These are phyloP conservation scores for Oryza glumipatula DNA, from an alignment of 176 grass and related monocot species.

Conservation along the genomic window DNA sequence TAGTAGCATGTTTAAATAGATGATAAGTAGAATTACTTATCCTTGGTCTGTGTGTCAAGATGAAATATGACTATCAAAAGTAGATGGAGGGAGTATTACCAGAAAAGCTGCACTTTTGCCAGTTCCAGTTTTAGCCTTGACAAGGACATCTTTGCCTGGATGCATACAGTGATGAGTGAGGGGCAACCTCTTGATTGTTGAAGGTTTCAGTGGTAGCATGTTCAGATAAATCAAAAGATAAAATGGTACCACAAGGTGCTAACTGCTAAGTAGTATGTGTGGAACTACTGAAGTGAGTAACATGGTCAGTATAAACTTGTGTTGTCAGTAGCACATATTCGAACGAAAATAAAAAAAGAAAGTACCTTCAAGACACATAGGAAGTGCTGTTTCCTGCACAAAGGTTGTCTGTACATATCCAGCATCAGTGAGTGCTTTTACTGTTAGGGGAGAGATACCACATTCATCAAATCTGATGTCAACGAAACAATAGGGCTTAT, in stretches of 20 bases:
- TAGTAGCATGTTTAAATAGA: no score
- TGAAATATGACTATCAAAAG: no score
- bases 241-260: background rate
- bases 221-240: conserved; percentile 21
- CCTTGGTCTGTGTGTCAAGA: no score
- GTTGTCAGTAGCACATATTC: background rate
- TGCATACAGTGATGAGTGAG: background rate
- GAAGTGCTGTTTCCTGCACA: conserved; percentile 88
- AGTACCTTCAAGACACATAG: conserved; percentile 82
- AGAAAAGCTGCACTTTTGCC: conserved; percentile 95
- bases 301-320: background rate
- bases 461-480: conserved; percentile 50
- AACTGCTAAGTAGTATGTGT: background rate
- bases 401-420: conserved; percentile 80
- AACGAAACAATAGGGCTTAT: conserved; percentile 14
- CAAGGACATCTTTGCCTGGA: conserved; percentile 89
- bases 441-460: conserved; percentile 63
- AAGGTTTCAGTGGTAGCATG: background rate
- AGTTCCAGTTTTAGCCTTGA: conserved; percentile 94
- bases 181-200: background rate
- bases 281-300: conserved; percentile 15
- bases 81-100: conserved; percentile 45
- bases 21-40: no score
- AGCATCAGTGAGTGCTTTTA: conserved; percentile 84
- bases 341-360: background rate